A percentile compares a stretch with the other conserved stretches of the same genome.
Conservation (phyloP, 2,329 filamentous ascomycete species). For the Sphaerulina populicola region DNA sequence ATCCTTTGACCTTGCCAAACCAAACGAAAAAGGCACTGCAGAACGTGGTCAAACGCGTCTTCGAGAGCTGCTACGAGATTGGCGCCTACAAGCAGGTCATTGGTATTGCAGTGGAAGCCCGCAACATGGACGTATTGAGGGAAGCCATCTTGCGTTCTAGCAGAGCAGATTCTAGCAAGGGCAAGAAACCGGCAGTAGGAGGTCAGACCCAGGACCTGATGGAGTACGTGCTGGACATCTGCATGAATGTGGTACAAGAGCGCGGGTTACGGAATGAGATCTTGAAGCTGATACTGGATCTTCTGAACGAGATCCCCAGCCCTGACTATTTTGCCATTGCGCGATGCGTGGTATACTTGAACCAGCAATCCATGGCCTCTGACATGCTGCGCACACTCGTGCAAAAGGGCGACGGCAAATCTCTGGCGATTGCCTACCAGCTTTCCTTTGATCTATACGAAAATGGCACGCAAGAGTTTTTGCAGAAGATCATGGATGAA, state of each 20-base stretch:
- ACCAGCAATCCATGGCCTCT: constrained; percentile 84
- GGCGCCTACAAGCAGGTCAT: constrained; percentile 92
- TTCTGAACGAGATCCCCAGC: constrained; percentile 84
- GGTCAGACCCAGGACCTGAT: constrained; percentile 80
- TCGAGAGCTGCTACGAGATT: constrained; percentile 78
- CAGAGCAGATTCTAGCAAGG: constrained; percentile 64
- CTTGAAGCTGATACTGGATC: constrained; percentile 79
- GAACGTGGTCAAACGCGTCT: constrained; percentile 75
- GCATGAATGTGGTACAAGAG: constrained; percentile 97
- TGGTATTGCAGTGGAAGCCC: constrained; percentile 90
- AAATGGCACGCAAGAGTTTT: constrained; percentile 94
- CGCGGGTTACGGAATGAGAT: constrained; percentile 76
- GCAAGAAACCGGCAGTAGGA: constrained; percentile 48
- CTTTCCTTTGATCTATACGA: constrained; percentile 98
- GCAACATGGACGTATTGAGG: constrained; percentile 79
- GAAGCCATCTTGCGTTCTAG: constrained; percentile 82
- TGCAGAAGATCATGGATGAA: constrained; percentile 77
- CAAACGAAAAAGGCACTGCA: constrained; percentile 74
- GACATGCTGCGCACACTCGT: constrained; percentile 76
- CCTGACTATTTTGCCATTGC: constrained; percentile 98
- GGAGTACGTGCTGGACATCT: constrained; percentile 92
- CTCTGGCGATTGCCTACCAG: constrained; percentile 83
- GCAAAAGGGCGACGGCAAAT: constrained; percentile 65
- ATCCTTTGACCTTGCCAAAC: constrained; percentile 59
- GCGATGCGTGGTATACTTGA: constrained; percentile 92